A percentile compares a stretch with the other conserved stretches of the same genome.
Evolutionary conservation across 352 stramenopile species (phyloP).

Genomic region (Phytophthora uliginosa): DNA sequence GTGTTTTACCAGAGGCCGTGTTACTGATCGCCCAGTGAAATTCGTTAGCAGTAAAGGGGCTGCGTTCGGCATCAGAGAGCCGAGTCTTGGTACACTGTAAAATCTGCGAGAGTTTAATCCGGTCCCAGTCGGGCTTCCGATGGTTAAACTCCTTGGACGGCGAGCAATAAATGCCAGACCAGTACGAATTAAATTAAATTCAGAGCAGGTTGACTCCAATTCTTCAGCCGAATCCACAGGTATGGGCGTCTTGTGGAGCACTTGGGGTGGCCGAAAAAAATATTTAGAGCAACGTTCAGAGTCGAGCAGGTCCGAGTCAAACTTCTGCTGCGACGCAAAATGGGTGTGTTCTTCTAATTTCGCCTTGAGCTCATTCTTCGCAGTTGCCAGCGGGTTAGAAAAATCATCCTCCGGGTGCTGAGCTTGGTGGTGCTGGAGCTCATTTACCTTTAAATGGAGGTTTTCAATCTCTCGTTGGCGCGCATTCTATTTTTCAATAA

Average conservation of each 20-base stretch:
- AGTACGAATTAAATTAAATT: background rate
- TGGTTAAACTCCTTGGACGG: background rate
- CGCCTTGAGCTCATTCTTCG: background rate
- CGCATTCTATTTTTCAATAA: background rate
- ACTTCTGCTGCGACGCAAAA: background rate
- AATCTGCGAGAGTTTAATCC: background rate
- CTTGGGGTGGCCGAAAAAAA: background rate
- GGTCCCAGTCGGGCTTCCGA: background rate
- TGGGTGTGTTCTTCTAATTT: background rate
- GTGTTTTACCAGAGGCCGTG: background rate
- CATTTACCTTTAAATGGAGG: background rate
- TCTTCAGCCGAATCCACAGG: slow-evolving; percentile 1
- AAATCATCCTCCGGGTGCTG: background rate
- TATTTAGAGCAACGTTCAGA: background rate
- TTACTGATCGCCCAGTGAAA: slow-evolving; percentile 13
- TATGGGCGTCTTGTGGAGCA: background rate
- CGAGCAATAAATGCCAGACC: slow-evolving; percentile 1
- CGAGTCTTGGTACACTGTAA: background rate
- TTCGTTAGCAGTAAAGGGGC: slow-evolving; percentile 3
- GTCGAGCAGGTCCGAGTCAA: background rate
- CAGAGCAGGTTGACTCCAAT: background rate
- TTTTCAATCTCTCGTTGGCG: background rate
- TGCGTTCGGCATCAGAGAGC: background rate
- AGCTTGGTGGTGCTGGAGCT: background rate
- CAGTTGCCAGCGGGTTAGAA: background rate